Percentiles rank a stretch among this genome's conserved stretches.
Evolutionary conservation across 202 grass and related monocot genomes (phyloP).

Genomic region (Carex sylvatica): DNA sequence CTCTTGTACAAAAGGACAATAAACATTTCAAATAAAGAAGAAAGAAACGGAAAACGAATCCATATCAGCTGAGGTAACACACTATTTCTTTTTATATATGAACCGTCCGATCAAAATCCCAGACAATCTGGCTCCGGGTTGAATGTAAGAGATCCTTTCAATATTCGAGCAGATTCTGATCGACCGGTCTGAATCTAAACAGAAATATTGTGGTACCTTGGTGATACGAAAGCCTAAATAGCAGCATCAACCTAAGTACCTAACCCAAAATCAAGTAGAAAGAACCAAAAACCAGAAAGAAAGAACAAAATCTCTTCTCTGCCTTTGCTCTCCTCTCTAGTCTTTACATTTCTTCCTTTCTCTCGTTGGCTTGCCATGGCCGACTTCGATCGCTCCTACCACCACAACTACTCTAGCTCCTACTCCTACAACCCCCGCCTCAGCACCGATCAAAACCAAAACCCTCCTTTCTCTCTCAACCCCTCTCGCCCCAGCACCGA

Average conservation of each 20-base stretch:
- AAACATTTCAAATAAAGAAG: neutral
- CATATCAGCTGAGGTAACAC: too few species aligned
- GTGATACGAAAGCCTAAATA: neutral
- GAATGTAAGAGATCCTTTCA: too few species aligned
- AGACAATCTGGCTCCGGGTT: too few species aligned
- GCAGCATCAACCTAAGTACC: neutral
- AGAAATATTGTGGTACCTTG: too few species aligned
- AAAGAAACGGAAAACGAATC: neutral
- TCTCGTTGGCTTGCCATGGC: slow-evolving; percentile 31
- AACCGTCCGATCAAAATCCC: too few species aligned
- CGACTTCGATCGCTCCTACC: slow-evolving; percentile 56
- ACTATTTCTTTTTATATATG: too few species aligned
- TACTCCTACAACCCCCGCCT: slow-evolving; percentile 30
- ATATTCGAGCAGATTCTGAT: too few species aligned
- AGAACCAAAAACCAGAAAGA: neutral
- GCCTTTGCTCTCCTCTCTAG: neutral
- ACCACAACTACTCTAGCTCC: slow-evolving; percentile 17
- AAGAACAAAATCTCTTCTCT: slow-evolving; percentile 6
- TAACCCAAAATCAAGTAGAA: neutral
- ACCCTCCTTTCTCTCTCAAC: slow-evolving; percentile 26
- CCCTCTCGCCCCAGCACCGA: slow-evolving; percentile 22
- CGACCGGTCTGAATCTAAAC: too few species aligned
- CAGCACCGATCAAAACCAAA: slow-evolving; percentile 42
- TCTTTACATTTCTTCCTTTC: slow-evolving; percentile 3
- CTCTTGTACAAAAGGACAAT: neutral